phyloP scores from a whole-genome alignment of 768 basidiomycete species.

The Podaxis sp. region DNA sequence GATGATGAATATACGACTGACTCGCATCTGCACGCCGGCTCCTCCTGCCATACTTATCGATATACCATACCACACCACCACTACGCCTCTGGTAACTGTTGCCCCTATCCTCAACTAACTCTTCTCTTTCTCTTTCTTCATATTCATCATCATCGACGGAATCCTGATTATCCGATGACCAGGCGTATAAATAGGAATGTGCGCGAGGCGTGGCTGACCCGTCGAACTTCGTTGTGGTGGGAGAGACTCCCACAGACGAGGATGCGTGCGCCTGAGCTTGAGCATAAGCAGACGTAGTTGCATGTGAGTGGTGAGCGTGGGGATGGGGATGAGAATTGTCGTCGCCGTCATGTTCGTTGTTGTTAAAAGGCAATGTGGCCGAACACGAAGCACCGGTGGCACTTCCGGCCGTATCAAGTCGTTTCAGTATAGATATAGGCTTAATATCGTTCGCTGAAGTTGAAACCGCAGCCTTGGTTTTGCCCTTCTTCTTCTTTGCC shows the following conservation, averaged over 20 bases:
- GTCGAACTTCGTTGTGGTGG: neutral
- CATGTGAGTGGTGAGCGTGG: too few relatives aligned
- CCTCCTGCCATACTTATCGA: slow-evolving; percentile 20
- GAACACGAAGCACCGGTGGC: neutral
- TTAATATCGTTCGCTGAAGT: neutral
- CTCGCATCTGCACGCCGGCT: slow-evolving; percentile 17
- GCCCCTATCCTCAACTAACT: slow-evolving; percentile 23
- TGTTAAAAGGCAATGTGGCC: neutral
- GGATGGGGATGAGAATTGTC: too few relatives aligned
- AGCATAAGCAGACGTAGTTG: neutral
- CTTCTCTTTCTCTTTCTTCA: neutral
- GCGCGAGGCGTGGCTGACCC: slow-evolving; percentile 9
- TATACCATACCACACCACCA: slow-evolving; percentile 22
- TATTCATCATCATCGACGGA: slow-evolving; percentile 7
- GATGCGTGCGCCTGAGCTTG: neutral
- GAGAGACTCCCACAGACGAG: slow-evolving; percentile 8
- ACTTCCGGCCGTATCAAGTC: neutral
- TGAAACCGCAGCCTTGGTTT: neutral
- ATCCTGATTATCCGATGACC: slow-evolving; percentile 10
- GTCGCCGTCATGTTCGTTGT: neutral
- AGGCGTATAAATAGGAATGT: slow-evolving; percentile 1
- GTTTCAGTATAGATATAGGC: slow-evolving; percentile 10
- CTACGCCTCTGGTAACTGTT: slow-evolving; percentile 18
- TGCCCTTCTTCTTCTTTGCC: neutral
- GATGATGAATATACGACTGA: slow-evolving; percentile 25